Evolutionary conservation across 352 stramenopile species (phyloP), one percentile per base, ranked within the genome.

Genomic region (Phytophthora brassicae): DNA sequence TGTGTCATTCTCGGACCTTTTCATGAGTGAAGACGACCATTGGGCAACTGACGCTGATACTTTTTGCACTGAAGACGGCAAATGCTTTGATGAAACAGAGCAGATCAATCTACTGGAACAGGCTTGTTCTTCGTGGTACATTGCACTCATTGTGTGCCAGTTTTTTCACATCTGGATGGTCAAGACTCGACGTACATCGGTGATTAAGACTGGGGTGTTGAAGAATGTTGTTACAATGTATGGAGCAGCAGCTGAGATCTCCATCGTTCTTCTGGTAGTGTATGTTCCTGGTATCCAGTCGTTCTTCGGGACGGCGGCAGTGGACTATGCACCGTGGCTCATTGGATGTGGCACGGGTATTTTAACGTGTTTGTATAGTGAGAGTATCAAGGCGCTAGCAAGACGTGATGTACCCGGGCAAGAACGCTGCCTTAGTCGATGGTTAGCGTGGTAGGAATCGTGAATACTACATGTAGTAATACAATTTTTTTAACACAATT

Each of bases 151-250:
- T 2, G 63, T 94, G 28, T 82, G 86, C 33, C 89, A 96, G 65
- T 93, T 88, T 60, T 88, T 84, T 38, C 81, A 94, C 64, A 66
- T 96, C 13, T 77, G 93, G 56, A 77, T 95, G 56, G 92, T 71
- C 60, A 96, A 96, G 80, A 95, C 89, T 19, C 74, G 89, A 13
- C 86, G 82, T 55, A 67, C 84, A 22, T 91, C 77, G 0, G 76
- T 96, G 49, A 60, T 74, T 38, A 71, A 80, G 17, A 80, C 94
- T 51, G 75, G 88, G 22, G 64, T 95, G 56, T 74, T 79, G 31
- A 94, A 93, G 69, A 86, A 77, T 29, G 63, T 77, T 2, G 87
- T 95, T 61, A 93, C 92, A 46, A 85, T 95, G 26, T 82, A 77
- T 47, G 73, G 76, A 12, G 66, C 56, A 24, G 43, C 62, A 13